Base-by-base conservation (phyloP, 306 rosid genomes). In the Quillaja saponaria region DNA sequence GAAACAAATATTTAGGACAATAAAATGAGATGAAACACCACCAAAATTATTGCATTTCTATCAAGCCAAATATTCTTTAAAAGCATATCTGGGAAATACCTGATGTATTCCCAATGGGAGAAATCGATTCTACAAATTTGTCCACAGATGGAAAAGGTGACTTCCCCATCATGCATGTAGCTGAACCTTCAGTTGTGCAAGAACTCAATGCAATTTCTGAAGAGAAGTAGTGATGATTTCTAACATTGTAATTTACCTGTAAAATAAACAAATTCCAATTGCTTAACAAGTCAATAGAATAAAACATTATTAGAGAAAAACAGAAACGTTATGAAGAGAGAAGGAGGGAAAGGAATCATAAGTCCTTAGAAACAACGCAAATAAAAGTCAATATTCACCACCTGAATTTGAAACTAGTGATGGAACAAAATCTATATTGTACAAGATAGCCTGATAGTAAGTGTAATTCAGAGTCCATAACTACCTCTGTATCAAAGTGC, bases 101-200 rank as follows among this genome's bases (percentile, higher is more conserved):
- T 84, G 85, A 71, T 59, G 82, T 76, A 65, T 75, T 84, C 61
- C 96, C 95, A 12, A 76, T 67, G 41, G 95, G 72, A 33, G 84
- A 90, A 69, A 82, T 75, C 8, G 82, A 86, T 64, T 82, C 78
- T 58, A 86, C 80, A 79, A 88, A 91, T 50, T 66, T 65, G 62
- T 91, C 96, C 69, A 91, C 69, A 76, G 68, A 79, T 47, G 92
- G 92, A 67, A 88, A 82, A 52, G 98, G 95, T 46, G 98, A 91
- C 61, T 72, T 86, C 35, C 92, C 96, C 71, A 76, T 61, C 34
- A 83, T 79, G 82, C 77, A 91, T 15, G 96, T 62, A 33, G 82
- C 45, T 59, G 95, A 78, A 81, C 66, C 59, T 56, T 82, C 86
- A 49, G 67, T 78, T 62, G 67, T 49, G 66, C 77, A 67, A 48